These are phyloP conservation scores for Podosphaera fusca DNA, from an alignment of 2,329 filamentous ascomycete species.

Conservation along the genomic window DNA sequence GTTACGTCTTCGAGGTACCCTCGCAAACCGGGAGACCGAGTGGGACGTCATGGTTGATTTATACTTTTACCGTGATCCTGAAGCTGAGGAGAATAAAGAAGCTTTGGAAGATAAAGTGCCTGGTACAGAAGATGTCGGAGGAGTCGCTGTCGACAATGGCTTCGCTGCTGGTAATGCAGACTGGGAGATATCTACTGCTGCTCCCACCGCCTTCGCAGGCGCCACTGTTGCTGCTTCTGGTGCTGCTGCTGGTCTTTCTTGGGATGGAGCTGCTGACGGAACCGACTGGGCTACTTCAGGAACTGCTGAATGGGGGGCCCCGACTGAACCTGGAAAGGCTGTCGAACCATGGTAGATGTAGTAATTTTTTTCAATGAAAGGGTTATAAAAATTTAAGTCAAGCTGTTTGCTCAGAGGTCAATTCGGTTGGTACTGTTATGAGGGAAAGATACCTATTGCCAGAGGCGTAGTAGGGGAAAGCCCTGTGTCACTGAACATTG, in stretches of 20 bases:
- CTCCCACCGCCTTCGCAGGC: slow-evolving; percentile 31
- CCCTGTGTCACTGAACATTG: slow-evolving; percentile 70
- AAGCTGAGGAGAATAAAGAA: slow-evolving; percentile 98
- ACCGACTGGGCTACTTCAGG: slow-evolving; percentile 37
- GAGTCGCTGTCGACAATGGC: slow-evolving; percentile 50
- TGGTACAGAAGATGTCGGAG: slow-evolving; percentile 62
- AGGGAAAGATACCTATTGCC: slow-evolving; percentile 91
- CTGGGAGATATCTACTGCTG: slow-evolving; percentile 49
- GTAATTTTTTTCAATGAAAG: slow-evolving; percentile 1
- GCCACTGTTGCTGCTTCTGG: slow-evolving; percentile 36
- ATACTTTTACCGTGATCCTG: slow-evolving; percentile 99
- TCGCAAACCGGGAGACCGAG: slow-evolving; percentile 83
- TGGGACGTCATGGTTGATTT: slow-evolving; percentile 99
- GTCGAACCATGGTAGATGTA: slow-evolving; percentile 16
- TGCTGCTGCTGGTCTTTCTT: slow-evolving; percentile 37
- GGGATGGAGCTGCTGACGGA: slow-evolving; percentile 24
- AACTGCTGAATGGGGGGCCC: slow-evolving; percentile 26
- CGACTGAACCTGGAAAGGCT: slow-evolving; percentile 22
- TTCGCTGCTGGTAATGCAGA: slow-evolving; percentile 44
- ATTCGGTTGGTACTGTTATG: slow-evolving; percentile 60
- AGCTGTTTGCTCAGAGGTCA: slow-evolving; percentile 19
- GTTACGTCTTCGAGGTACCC: slow-evolving; percentile 91
- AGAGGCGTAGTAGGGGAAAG: slow-evolving; percentile 53
- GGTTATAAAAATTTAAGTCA: slow-evolving; percentile 4
- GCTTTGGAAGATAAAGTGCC: slow-evolving; percentile 46